Percentiles rank a stretch among this genome's conserved stretches.
phyloP scores from a whole-genome alignment of 352 stramenopile species.

The Phytophthora boehmeriae region DNA sequence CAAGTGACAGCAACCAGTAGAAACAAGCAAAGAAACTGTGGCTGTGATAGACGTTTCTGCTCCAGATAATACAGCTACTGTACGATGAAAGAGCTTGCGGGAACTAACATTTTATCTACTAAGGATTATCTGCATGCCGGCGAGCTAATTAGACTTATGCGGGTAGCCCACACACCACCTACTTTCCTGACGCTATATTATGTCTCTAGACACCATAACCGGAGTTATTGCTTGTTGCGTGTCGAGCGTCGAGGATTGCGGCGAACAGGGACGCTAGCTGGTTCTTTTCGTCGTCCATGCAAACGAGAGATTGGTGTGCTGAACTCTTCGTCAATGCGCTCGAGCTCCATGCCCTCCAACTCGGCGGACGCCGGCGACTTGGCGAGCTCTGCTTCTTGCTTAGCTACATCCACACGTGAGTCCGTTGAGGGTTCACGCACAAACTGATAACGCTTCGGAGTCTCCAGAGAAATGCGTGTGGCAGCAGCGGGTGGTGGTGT shows the following conservation, averaged over 20 bases:
- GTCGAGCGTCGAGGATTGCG: constrained; percentile 76
- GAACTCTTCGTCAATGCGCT: constrained; percentile 85
- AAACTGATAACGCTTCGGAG: constrained; percentile 81
- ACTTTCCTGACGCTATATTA: constrained; percentile 17
- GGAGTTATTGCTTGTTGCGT: constrained; percentile 67
- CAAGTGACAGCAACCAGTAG: constrained; percentile 28
- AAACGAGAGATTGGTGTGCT: constrained; percentile 68
- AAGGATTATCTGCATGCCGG: background rate
- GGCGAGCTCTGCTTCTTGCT: constrained; percentile 26
- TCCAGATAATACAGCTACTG: constrained; percentile 7
- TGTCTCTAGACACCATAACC: constrained; percentile 16
- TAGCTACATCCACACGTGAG: constrained; percentile 51
- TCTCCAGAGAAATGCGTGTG: constrained; percentile 46
- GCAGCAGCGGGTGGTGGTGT: constrained; percentile 39
- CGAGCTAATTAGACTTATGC: constrained; percentile 21
- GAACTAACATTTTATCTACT: constrained; percentile 24
- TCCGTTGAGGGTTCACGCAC: constrained; percentile 70
- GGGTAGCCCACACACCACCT: background rate
- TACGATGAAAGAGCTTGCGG: background rate
- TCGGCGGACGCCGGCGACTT: constrained; percentile 68
- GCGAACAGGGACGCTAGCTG: constrained; percentile 61
- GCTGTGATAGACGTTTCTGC: constrained; percentile 7
- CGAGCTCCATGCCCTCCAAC: constrained; percentile 75
- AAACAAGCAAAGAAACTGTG: background rate
- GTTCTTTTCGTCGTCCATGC: constrained; percentile 58